Percentiles rank a stretch among this genome's conserved stretches.
These are phyloP conservation scores for Oldenlandia corymbosa DNA, from an alignment of 257 asterid species.

Conservation along the genomic window DNA sequence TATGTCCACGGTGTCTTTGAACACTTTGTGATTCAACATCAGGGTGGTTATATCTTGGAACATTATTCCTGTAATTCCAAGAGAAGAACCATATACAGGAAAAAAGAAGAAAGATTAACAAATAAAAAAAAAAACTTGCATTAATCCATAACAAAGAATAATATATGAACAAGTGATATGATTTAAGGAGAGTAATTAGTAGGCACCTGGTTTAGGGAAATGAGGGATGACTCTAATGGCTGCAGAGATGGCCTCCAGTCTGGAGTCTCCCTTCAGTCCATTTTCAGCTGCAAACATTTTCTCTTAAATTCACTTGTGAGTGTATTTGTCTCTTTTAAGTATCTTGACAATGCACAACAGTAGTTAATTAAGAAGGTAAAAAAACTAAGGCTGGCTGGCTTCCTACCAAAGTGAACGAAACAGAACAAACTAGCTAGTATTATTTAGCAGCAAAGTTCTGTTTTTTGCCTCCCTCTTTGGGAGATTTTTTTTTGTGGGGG, in stretches of 20 bases:
- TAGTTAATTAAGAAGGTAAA: background rate
- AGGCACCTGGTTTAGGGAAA: constrained; percentile 90
- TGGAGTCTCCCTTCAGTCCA: constrained; percentile 76
- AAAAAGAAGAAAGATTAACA: background rate
- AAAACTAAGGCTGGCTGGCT: background rate
- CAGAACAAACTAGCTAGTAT: background rate
- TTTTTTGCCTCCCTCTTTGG: too few species aligned
- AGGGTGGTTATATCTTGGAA: constrained; percentile 81
- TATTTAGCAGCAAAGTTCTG: too few species aligned
- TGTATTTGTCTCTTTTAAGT: too few species aligned
- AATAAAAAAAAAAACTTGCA: background rate
- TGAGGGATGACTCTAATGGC: constrained; percentile 80
- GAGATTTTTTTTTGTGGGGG: background rate
- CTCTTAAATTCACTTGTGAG: background rate
- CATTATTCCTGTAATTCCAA: constrained; percentile 62
- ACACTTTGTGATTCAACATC: constrained; percentile 70
- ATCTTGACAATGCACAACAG: constrained; percentile 1
- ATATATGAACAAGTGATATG: too few species aligned
- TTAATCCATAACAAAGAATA: too few species aligned
- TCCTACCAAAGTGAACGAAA: too few species aligned
- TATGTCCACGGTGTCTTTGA: constrained; percentile 74
- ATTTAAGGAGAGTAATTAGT: too few species aligned
- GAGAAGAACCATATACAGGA: background rate
- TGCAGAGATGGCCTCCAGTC: constrained; percentile 57
- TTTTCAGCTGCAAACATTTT: constrained; percentile 83